Evolutionary conservation across 148 eudicot species (phyloP).

Genomic region (Persicaria maculosa): DNA sequence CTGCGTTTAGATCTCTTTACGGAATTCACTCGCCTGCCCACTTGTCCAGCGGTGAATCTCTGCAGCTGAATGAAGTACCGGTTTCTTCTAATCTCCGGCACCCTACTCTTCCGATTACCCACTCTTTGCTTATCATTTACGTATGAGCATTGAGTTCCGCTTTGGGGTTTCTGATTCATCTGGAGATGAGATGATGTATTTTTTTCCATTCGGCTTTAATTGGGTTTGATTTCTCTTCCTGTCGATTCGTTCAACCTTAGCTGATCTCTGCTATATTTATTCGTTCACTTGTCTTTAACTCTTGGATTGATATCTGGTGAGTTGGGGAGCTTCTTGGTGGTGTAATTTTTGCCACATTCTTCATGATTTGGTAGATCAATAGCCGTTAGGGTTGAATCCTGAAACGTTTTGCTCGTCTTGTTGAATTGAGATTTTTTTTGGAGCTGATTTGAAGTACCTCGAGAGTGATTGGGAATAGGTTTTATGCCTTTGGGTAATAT

Average conservation of each 20-base stretch:
- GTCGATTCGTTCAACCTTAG: neutral
- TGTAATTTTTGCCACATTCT: neutral
- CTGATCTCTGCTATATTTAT: conserved; percentile 13
- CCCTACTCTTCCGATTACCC: too few species aligned
- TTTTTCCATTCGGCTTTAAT: too few species aligned
- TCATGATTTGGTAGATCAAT: neutral
- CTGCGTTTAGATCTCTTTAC: too few species aligned
- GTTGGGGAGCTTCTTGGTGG: neutral
- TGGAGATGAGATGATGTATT: too few species aligned
- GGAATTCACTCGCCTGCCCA: too few species aligned
- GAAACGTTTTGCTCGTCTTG: neutral
- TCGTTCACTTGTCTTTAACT: neutral
- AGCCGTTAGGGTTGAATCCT: neutral
- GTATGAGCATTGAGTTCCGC: too few species aligned
- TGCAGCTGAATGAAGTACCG: too few species aligned
- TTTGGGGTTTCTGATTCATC: too few species aligned
- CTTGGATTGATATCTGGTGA: conserved; percentile 11
- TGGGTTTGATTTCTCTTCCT: too few species aligned
- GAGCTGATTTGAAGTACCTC: conserved; percentile 3
- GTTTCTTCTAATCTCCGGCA: too few species aligned
- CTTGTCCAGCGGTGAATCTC: too few species aligned
- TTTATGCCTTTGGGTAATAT: conserved; percentile 13
- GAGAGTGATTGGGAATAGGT: conserved; percentile 17
- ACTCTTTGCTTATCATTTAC: too few species aligned
- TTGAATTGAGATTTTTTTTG: neutral